Evolutionary conservation across 2,329 filamentous ascomycete genomes (phyloP), one percentile per base, ranked within the genome.

Genomic region (Colletotrichum spinosum): DNA sequence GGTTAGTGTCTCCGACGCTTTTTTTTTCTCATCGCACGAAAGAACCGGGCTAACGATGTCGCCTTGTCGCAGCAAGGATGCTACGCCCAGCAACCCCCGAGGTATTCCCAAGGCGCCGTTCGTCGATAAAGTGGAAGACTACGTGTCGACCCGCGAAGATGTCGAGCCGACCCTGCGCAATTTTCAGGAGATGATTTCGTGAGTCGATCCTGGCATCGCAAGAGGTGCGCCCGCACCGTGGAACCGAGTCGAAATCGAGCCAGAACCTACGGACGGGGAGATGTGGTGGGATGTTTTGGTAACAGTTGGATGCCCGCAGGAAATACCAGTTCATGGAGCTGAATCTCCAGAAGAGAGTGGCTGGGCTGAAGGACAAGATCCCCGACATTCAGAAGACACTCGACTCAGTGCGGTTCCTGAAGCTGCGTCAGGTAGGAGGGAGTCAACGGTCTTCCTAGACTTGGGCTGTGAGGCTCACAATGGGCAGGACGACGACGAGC

Each of bases 301-400:
- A 67, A 67, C 64, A 65, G 8, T 51, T 60, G 38, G 25, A 37
- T 51, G 79, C 75, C 77, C 13, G 59, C 76, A 97, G 94, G 72
- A 99, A 99, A 86, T 99, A 99, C 83, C 96, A 98, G 79, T 99
- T 98, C 81, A 99, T 99, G 96, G 94, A 98, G 81, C 84, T 91
- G 76, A 98, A 97, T 79, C 92, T 96, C 65, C 91, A 97, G 78
- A 87, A 93, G 69, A 88, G 96, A 52, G 90, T 92, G 57, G 84
- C 86, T 4, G 94, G 94, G 2, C 82, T 99, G 60, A 92, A 90
- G 74, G 94, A 97, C 75, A 99, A 98, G 83, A 94, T 99, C 70
- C 96, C 96, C 0, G 96, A 99, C 77, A 98, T 99, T 69, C 90
- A 93, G 73, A 97, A 97, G 84, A 98, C 96, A 1, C 81, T 98